phyloP scores from a whole-genome alignment of 768 basidiomycete species.

The Fomitopsis pulvina region DNA sequence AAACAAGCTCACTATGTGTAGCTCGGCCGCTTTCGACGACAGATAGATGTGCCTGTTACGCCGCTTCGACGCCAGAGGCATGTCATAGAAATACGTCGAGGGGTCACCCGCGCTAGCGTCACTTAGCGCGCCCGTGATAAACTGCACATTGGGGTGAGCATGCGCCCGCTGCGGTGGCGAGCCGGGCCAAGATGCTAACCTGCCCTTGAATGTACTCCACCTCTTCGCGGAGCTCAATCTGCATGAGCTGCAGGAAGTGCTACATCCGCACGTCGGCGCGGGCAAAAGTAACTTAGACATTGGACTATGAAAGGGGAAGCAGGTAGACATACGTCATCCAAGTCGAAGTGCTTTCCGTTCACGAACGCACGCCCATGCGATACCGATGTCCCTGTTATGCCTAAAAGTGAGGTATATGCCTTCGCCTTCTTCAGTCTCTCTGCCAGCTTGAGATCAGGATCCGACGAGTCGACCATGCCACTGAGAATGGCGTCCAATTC shows the following conservation, averaged over 20 bases:
- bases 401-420: conserved; percentile 55
- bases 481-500: conserved; percentile 36
- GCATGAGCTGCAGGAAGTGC: conserved; percentile 62
- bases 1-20: conserved; percentile 49
- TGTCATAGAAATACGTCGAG: conserved; percentile 83
- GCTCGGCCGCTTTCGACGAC: conserved; percentile 32
- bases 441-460: conserved; percentile 22
- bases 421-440: conserved; percentile 37
- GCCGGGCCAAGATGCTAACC: conserved; percentile 34
- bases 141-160: neutral
- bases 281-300: neutral
- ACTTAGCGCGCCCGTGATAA: conserved; percentile 36
- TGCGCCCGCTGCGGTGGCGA: neutral
- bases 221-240: conserved; percentile 51
- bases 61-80: conserved; percentile 61
- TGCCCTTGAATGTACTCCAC: conserved; percentile 67
- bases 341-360: conserved; percentile 75
- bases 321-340: conserved; percentile 55
- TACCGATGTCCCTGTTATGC: conserved; percentile 32
- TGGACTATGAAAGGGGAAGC: neutral
- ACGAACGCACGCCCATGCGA: conserved; percentile 69
- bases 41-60: conserved; percentile 77
- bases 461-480: conserved; percentile 19
- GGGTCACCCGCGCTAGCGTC: conserved; percentile 47
- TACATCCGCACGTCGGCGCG: conserved; percentile 23